These are phyloP conservation scores for Astragalus glycyphyllos DNA, from an alignment of 306 rosid genomes.

Conservation along the genomic window DNA sequence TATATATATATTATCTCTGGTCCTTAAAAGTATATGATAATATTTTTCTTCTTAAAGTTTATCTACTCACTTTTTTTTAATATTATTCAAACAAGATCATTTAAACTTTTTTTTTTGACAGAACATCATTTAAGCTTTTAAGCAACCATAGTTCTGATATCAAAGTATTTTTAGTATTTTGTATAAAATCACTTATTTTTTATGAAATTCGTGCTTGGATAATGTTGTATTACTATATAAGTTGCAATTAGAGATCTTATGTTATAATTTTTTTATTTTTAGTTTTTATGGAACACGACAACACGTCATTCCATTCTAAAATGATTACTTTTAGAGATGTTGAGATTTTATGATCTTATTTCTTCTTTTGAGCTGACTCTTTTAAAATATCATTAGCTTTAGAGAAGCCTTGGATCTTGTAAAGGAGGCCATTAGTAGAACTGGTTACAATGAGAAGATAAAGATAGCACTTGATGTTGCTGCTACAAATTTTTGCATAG, in stretches of 20 bases:
- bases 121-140: not conserved
- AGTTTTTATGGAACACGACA: not conserved
- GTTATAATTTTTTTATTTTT: too few relatives aligned
- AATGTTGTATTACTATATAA: slow-evolving; percentile 1
- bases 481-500: slow-evolving; percentile 90
- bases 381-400: slow-evolving; percentile 58
- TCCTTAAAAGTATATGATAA: not conserved
- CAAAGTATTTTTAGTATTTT: slow-evolving; percentile 1
- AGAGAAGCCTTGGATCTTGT: slow-evolving; percentile 93
- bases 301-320: not conserved
- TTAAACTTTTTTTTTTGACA: not conserved
- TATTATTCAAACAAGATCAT: not conserved
- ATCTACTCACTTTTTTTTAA: not conserved
- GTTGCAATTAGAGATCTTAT: not conserved
- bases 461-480: slow-evolving; percentile 87
- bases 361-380: slow-evolving; percentile 40
- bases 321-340: slow-evolving; percentile 2
- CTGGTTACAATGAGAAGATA: slow-evolving; percentile 76
- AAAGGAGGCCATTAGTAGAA: slow-evolving; percentile 82
- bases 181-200: not conserved
- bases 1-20: slow-evolving; percentile 16
- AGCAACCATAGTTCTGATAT: slow-evolving; percentile 13
- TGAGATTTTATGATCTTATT: slow-evolving; percentile 31
- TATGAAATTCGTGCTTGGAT: not conserved
- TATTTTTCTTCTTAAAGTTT: not conserved